Conservation (phyloP, 306 rosid species). For the Medicago arabica region DNA sequence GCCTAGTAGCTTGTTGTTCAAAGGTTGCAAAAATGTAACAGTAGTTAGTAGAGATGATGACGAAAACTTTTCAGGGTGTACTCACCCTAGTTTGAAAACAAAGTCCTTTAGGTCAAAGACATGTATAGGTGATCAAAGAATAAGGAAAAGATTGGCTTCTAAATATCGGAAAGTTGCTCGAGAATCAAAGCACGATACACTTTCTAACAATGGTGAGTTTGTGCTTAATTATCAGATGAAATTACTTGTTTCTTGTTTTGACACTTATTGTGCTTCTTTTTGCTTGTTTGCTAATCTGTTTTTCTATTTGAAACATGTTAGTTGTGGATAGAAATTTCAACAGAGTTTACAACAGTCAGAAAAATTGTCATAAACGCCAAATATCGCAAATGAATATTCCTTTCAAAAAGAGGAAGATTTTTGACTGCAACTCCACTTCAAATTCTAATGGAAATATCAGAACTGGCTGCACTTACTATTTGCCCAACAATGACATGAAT, state of each 20-base stretch:
- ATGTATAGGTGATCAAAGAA: constrained; percentile 62
- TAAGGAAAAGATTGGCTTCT: constrained; percentile 75
- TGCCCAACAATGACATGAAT: constrained; percentile 50
- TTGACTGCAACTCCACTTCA: constrained; percentile 53
- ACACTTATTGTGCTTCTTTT: constrained; percentile 24
- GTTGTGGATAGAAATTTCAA: constrained; percentile 62
- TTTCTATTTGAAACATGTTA: constrained; percentile 42
- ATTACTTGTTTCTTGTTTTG: constrained; percentile 26
- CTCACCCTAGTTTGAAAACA: constrained; percentile 60
- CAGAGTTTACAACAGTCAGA: constrained; percentile 59
- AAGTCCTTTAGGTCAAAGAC: constrained; percentile 63
- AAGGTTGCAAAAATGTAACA: constrained; percentile 60
- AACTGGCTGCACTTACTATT: constrained; percentile 50
- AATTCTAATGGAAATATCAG: constrained; percentile 55
- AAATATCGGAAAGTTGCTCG: constrained; percentile 69
- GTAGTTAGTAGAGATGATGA: constrained; percentile 96
- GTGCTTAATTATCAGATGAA: constrained; percentile 6
- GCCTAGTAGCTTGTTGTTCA: constrained; percentile 57
- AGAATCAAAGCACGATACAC: constrained; percentile 55
- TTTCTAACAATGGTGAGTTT: constrained; percentile 60
- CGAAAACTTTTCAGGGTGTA: constrained; percentile 82
- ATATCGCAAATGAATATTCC: constrained; percentile 84
- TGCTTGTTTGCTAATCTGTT: constrained; percentile 33
- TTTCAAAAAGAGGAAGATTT: constrained; percentile 85
- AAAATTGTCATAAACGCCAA: constrained; percentile 62